Base-by-base conservation (phyloP, 1,284 basidiomycete genomes). In the Malassezia yamatoensis region DNA sequence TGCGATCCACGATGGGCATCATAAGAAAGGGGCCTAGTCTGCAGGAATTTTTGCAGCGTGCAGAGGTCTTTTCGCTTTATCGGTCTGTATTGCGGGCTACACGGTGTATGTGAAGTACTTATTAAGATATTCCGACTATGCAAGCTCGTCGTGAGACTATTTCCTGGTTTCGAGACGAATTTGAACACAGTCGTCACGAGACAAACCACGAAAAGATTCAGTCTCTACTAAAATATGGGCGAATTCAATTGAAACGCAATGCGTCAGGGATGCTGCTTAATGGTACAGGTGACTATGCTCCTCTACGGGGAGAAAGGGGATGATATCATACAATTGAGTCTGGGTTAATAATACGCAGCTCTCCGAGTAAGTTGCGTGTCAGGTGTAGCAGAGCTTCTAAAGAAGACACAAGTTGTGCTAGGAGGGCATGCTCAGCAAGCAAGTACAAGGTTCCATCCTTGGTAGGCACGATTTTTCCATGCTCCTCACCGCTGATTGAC, bases 341-440 rank as follows among this genome's bases (percentile, higher is more conserved):
- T 33, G 35, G 21, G 5, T 45, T 6, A 21, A 72, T 29, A 42
- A 72, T 60, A 16, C 58, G 64, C 33, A 65, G 52, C 33, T 70
- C 67, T 12, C 70, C 70, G 8, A 70, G 60, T 52, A 73, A 60
- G 21, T 43, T 42, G 15, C 67, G 60, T n/a, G 62, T 65, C 45
- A 65, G 51, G 24, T 61, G 57, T 11, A 70, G 39, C 13, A 73
- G 44, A 2, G 34, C 46, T 38, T 73, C 68, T 11, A 70, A 38
- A 29, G 61, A 62, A 1, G 35, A 47, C 11, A 66, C 60, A 11
- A 72, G 60, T 42, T 68, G 62, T 7, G 60, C 55, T 2, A 73
- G 50, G n/a, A 70, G 40, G 2, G 61, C 56, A 32, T 73, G 70
- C 43, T 73, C 70, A 3, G 69, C 63, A 32, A 73, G 60, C 34